phyloP scores from a whole-genome alignment of 2,329 filamentous ascomycete genomes.

The Aspergillus ustus region DNA sequence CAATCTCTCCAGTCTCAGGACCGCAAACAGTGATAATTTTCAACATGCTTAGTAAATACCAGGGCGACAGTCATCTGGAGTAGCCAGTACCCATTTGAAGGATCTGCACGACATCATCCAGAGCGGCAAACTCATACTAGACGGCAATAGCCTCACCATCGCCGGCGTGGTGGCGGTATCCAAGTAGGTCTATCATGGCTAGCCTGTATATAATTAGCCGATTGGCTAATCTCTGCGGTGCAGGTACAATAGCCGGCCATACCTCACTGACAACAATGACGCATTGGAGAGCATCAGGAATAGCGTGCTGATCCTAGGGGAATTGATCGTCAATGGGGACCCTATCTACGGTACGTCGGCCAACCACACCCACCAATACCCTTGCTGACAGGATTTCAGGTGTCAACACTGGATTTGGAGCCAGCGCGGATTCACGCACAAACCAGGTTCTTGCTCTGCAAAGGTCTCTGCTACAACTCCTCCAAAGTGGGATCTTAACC shows the following conservation, averaged over 20 bases:
- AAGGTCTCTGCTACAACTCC: slow-evolving; percentile 60
- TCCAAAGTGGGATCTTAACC: slow-evolving; percentile 55
- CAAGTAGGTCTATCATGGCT: slow-evolving; percentile 7
- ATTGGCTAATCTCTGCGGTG: too few relatives aligned
- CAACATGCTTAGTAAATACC: too few relatives aligned
- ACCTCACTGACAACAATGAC: background rate
- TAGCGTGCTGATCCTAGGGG: slow-evolving; percentile 16
- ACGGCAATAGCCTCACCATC: slow-evolving; percentile 16
- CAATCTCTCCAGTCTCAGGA: too few relatives aligned
- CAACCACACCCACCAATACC: background rate
- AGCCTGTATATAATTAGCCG: background rate
- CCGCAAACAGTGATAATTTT: too few relatives aligned
- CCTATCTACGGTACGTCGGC: slow-evolving; percentile 15
- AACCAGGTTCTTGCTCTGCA: slow-evolving; percentile 57
- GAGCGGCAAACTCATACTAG: slow-evolving; percentile 10
- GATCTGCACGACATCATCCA: slow-evolving; percentile 7
- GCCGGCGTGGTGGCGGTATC: slow-evolving; percentile 17
- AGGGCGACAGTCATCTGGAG: too few relatives aligned
- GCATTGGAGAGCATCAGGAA: slow-evolving; percentile 14
- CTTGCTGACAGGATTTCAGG: slow-evolving; percentile 48
- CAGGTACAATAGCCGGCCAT: background rate
- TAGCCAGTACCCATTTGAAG: too few relatives aligned
- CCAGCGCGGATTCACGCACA: slow-evolving; percentile 65
- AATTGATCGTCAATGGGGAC: slow-evolving; percentile 18
- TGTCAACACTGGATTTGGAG: slow-evolving; percentile 71